A percentile compares a stretch with the other conserved stretches of the same genome.
phyloP scores from a whole-genome alignment of 2,329 filamentous ascomycete genomes.

The Fusarium ambrosium region DNA sequence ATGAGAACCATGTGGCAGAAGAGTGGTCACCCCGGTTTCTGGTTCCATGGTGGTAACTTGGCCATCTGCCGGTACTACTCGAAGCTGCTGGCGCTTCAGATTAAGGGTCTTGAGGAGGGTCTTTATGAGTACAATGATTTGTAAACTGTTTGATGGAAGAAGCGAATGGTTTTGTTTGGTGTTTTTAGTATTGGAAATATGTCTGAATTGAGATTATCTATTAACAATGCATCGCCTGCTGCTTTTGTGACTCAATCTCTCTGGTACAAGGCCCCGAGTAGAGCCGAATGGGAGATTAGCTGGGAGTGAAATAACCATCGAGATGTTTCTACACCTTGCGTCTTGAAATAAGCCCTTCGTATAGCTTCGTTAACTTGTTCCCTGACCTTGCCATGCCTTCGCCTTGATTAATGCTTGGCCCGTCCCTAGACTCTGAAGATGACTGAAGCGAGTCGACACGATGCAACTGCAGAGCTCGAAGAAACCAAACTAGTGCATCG shows the following conservation, averaged over 20 bases:
- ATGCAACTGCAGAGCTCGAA: not conserved
- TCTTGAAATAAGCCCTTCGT: not conserved
- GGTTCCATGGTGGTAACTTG: slow-evolving; percentile 76
- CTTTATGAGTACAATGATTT: slow-evolving; percentile 53
- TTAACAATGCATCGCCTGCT: not conserved
- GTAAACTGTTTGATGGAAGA: not conserved
- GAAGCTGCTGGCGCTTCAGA: slow-evolving; percentile 65
- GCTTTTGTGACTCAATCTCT: not conserved
- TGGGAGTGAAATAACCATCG: too few relatives aligned
- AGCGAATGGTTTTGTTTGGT: not conserved
- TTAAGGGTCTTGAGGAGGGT: slow-evolving; percentile 60
- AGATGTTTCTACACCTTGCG: not conserved
- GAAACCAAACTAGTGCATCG: not conserved
- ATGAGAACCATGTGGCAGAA: slow-evolving; percentile 69
- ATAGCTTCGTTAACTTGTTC: not conserved
- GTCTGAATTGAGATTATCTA: not conserved
- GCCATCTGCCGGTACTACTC: slow-evolving; percentile 74
- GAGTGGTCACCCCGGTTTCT: slow-evolving; percentile 74
- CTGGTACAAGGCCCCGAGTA: too few relatives aligned
- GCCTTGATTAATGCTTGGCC: not conserved
- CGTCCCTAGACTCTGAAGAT: not conserved
- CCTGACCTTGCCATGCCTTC: not conserved
- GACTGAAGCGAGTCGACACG: not conserved
- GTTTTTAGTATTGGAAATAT: not conserved
- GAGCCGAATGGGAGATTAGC: too few relatives aligned